Percentiles rank a stretch among this genome's conserved stretches.
These are phyloP conservation scores for Boletus coccyginus DNA, from an alignment of 768 basidiomycete genomes.

Conservation along the genomic window DNA sequence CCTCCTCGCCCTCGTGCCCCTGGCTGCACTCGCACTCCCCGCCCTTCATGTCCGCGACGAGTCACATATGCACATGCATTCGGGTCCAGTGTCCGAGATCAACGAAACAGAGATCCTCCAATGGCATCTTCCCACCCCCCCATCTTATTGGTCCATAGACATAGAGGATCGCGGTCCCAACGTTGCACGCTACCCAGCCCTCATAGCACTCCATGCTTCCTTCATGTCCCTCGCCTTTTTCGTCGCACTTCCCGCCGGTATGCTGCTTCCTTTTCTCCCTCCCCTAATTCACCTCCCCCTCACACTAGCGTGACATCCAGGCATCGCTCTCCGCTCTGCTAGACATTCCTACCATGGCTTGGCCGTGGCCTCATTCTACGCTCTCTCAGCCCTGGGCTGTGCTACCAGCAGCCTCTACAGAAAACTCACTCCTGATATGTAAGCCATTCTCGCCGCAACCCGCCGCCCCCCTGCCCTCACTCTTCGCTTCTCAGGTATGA, in stretches of 20 bases:
- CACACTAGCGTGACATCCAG: slow-evolving; percentile 37
- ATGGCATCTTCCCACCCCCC: slow-evolving; percentile 66
- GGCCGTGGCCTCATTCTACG: slow-evolving; percentile 62
- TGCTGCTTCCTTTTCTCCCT: slow-evolving; percentile 21
- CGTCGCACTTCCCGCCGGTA: slow-evolving; percentile 76
- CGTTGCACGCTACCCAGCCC: slow-evolving; percentile 52
- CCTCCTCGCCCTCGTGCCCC: slow-evolving; percentile 12
- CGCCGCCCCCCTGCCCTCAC: slow-evolving; percentile 3
- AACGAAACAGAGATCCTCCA: slow-evolving; percentile 76
- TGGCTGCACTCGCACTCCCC: slow-evolving; percentile 14
- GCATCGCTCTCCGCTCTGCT: slow-evolving; percentile 75
- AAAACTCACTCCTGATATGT: slow-evolving; percentile 83
- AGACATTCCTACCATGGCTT: slow-evolving; percentile 63
- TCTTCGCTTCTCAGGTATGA: slow-evolving; percentile 54
- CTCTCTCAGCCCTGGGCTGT: slow-evolving; percentile 59
- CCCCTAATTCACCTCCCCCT: neutral
- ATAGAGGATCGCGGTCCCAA: slow-evolving; percentile 50
- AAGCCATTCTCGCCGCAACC: slow-evolving; percentile 30
- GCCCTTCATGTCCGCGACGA: slow-evolving; percentile 23
- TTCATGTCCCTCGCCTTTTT: slow-evolving; percentile 83
- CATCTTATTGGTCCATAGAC: slow-evolving; percentile 83
- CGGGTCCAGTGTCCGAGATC: slow-evolving; percentile 53
- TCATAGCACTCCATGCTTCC: slow-evolving; percentile 73
- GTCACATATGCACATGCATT: slow-evolving; percentile 47
- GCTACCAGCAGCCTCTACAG: slow-evolving; percentile 67